Base-by-base conservation (phyloP, 768 basidiomycete species). In the Leccinum barrowsii region DNA sequence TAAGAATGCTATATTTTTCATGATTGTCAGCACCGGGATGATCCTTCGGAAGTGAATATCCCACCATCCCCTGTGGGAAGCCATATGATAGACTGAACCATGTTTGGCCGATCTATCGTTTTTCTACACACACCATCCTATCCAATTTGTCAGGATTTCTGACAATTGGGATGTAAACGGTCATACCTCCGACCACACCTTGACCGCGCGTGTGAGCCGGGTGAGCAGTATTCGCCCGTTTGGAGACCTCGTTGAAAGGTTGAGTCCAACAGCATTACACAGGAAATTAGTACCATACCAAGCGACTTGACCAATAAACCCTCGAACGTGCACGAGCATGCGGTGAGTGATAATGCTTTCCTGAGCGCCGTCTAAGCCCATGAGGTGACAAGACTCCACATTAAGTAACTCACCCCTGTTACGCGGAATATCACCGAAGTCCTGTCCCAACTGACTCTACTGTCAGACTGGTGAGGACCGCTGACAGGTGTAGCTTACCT, bases 251-350 rank as follows among this genome's bases (percentile, higher is more conserved):
- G 50, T 56, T 65, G 30, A 57, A 55, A 21, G 32, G 34, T 22
- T 66, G 17, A 61, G 62, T 50, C 49, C 6, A n/a, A 34, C 28
- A 28, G 44, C 15, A 55, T 47, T n/a, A 32, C 35, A 19, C 1
- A 55, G 42, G 51, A 42, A 46, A 54, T 37, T 5, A 19, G 37
- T 5, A 54, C 19, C 58, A 44, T 67, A 80, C 80, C 82, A 83
- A 5, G 80, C 82, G 19, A 83, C 82, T 64, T 83, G 82, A 35
- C 77, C 77, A 59, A 82, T 77, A 67, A 83, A 84, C 30, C 79
- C 82, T 49, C 75, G 74, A 26, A 80, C 79, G 57, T 82, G 82
- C 12, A 79, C 80, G 2, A 82, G 73, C 35, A 78, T 74, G 53
- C 81, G 76, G 60, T 82, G 79, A n/a, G 71, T 70, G 11, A 73